These are phyloP conservation scores for Ceratocystis colombiana DNA, from an alignment of 2,329 filamentous ascomycete genomes.

Conservation along the genomic window DNA sequence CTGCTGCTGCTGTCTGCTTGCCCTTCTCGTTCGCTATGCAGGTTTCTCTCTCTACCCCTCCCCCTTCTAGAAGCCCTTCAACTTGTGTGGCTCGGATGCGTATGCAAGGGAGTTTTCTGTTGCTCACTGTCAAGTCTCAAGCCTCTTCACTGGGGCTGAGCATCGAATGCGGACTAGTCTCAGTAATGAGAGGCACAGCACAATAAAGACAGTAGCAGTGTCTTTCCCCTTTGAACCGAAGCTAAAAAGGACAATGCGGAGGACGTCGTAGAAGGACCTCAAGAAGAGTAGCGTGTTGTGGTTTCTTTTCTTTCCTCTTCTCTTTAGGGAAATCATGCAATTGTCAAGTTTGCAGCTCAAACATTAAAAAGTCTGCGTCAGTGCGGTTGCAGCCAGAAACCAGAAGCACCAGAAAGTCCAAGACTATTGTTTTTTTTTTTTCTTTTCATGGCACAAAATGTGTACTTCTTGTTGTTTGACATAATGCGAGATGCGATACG, in stretches of 20 bases:
- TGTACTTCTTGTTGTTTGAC: not conserved
- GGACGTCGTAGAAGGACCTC: no score
- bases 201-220: not conserved
- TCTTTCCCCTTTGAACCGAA: no score
- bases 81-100: not conserved
- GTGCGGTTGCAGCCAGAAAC: not conserved
- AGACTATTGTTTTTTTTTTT: not conserved
- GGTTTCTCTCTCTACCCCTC: not conserved
- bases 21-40: not conserved
- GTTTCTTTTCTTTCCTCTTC: not conserved
- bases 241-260: no score
- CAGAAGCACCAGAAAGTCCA: not conserved
- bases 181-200: not conserved
- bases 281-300: no score
- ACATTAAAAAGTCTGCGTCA: not conserved
- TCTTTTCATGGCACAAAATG: not conserved
- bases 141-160: not conserved
- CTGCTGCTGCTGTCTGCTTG: not conserved
- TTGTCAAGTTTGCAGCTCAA: not conserved
- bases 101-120: not conserved
- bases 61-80: slow-evolving; percentile 15
- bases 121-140: not conserved
- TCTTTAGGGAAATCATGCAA: not conserved
- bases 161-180: not conserved
- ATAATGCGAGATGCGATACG: not conserved